Evolutionary conservation across 2,329 filamentous ascomycete species (phyloP).

Genomic region (Fusarium tupiense): DNA sequence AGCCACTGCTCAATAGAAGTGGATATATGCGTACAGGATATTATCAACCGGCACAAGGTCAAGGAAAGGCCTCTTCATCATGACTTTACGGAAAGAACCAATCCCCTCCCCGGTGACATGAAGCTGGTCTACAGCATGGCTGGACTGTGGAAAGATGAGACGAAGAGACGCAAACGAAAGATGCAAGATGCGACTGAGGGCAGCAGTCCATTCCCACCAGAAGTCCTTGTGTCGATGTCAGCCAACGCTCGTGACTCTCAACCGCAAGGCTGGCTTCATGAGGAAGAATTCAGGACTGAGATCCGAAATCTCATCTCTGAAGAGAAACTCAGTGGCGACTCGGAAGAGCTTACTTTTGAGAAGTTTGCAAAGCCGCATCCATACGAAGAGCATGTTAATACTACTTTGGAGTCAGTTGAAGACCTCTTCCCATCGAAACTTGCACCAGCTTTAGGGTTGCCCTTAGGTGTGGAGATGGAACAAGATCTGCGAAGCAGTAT

Average conservation of each 20-base stretch:
- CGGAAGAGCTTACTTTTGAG: conserved; percentile 65
- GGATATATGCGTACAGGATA: conserved; percentile 88
- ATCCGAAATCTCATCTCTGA: conserved; percentile 70
- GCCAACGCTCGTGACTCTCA: conserved; percentile 78
- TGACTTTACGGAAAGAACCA: conserved; percentile 79
- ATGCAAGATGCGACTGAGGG: conserved; percentile 72
- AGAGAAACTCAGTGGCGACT: conserved; percentile 63
- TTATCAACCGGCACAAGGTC: conserved; percentile 82
- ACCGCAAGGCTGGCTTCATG: conserved; percentile 90
- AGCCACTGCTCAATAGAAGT: conserved; percentile 92
- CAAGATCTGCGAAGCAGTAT: conserved; percentile 57
- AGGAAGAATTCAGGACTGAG: conserved; percentile 80
- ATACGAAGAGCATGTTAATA: conserved; percentile 72
- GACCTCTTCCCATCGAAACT: conserved; percentile 82
- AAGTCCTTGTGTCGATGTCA: conserved; percentile 89
- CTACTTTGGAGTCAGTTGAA: conserved; percentile 83
- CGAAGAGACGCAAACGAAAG: conserved; percentile 76
- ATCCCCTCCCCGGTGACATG: conserved; percentile 71
- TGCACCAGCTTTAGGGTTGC: conserved; percentile 55
- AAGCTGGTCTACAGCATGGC: conserved; percentile 96
- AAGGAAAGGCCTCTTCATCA: conserved; percentile 84
- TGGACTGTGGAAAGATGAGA: conserved; percentile 91
- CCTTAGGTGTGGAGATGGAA: conserved; percentile 38
- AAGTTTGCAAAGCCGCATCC: conserved; percentile 67
- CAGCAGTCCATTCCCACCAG: conserved; percentile 81